Conservation (phyloP, 305 asterid genomes). For the Euphrasia arctica region DNA sequence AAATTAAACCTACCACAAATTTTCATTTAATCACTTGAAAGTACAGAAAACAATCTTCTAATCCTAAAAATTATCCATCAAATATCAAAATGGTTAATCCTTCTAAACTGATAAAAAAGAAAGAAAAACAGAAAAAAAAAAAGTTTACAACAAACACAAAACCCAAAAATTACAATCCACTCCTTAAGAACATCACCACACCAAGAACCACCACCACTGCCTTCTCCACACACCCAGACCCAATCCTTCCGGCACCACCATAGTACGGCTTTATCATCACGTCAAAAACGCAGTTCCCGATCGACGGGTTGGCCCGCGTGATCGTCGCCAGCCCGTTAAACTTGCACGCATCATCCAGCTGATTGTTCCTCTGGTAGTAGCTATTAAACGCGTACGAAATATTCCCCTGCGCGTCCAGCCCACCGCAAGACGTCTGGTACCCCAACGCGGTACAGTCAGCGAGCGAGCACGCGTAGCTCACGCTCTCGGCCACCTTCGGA, state of each 20-base stretch:
- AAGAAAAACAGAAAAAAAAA: too few relatives aligned
- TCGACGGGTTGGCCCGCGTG: constrained; percentile 60
- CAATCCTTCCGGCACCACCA: constrained; percentile 36
- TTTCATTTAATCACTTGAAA: background rate
- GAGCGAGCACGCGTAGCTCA: constrained; percentile 69
- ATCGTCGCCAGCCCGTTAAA: constrained; percentile 58
- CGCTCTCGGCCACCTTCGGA: constrained; percentile 50
- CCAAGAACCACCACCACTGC: constrained; percentile 28
- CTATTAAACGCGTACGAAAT: constrained; percentile 74
- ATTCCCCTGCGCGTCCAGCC: constrained; percentile 48
- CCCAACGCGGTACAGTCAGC: constrained; percentile 80
- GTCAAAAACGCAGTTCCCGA: constrained; percentile 53
- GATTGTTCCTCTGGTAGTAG: constrained; percentile 67
- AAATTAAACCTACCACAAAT: background rate
- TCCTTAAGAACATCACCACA: constrained; percentile 26
- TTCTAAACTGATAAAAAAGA: background rate
- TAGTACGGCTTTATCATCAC: constrained; percentile 55
- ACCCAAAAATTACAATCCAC: constrained; percentile 28
- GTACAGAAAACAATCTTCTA: background rate
- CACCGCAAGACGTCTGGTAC: constrained; percentile 58
- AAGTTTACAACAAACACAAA: constrained; percentile 18
- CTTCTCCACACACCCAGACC: constrained; percentile 14
- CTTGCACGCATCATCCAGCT: constrained; percentile 58
- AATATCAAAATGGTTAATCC: constrained; percentile 16
- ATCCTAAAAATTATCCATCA: constrained; percentile 23